These are phyloP conservation scores for Paramarasmius palmivorus DNA, from an alignment of 1,284 basidiomycete genomes.

Conservation along the genomic window DNA sequence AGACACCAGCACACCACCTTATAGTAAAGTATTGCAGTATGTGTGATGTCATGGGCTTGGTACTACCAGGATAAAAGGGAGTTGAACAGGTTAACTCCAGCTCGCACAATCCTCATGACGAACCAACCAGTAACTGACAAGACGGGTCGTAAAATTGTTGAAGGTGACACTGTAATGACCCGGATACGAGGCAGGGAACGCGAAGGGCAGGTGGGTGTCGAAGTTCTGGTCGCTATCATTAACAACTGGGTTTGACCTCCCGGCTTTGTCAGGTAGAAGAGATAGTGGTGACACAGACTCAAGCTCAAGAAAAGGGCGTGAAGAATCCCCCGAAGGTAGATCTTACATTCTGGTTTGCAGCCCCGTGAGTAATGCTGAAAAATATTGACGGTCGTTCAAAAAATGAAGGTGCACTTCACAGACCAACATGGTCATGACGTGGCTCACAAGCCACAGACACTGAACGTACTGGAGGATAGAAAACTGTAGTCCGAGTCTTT, in stretches of 20 bases:
- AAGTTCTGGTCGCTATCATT: no score
- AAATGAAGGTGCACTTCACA: neutral
- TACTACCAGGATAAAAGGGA: no score
- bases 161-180: conserved; percentile 1
- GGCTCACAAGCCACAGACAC: neutral
- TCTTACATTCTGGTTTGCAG: neutral
- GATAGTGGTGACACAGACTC: neutral
- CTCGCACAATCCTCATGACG: no score
- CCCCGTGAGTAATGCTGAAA: neutral
- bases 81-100: no score
- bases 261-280: neutral
- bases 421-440: conserved; percentile 1
- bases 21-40: no score
- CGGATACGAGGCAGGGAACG: neutral
- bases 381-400: neutral
- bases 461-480: neutral
- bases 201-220: neutral
- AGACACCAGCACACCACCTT: no score
- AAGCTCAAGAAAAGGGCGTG: neutral
- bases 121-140: neutral
- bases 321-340: neutral
- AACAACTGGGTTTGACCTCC: no score
- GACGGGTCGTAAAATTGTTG: neutral
- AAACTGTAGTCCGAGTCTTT: neutral
- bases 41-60: no score